Conservation (phyloP, 1,139 yeast genomes). For the Protomyces arabidopsidicola region DNA sequence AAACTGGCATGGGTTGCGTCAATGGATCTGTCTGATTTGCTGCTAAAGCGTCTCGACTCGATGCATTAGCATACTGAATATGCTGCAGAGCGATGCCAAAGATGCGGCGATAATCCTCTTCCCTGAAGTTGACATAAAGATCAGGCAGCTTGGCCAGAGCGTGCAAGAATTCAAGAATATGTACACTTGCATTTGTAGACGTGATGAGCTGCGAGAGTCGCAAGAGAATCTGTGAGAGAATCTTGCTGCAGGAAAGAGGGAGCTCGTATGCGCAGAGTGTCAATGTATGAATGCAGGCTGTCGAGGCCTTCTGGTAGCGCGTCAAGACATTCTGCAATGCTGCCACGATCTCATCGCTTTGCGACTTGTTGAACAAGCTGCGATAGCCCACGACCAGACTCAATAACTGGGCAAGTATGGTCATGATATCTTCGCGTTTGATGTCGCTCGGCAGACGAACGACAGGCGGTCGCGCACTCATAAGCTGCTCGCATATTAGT, state of each 20-base stretch:
- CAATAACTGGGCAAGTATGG: slow-evolving; percentile 52
- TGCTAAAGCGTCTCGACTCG: slow-evolving; percentile 36
- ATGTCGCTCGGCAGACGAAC: slow-evolving; percentile 49
- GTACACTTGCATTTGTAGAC: slow-evolving; percentile 63
- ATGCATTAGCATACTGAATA: slow-evolving; percentile 65
- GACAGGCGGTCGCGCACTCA: slow-evolving; percentile 26
- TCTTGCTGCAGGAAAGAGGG: slow-evolving; percentile 68
- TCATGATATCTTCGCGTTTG: slow-evolving; percentile 60
- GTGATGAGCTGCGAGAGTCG: slow-evolving; percentile 71
- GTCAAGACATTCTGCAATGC: slow-evolving; percentile 61
- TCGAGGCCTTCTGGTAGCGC: slow-evolving; percentile 74
- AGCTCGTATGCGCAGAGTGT: slow-evolving; percentile 76
- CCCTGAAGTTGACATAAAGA: slow-evolving; percentile 65
- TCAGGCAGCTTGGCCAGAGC: slow-evolving; percentile 64
- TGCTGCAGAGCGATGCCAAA: slow-evolving; percentile 80
- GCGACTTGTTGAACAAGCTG: slow-evolving; percentile 53
- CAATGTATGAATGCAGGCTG: slow-evolving; percentile 62
- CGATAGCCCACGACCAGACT: slow-evolving; percentile 65
- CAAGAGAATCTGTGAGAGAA: slow-evolving; percentile 58
- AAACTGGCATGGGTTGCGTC: slow-evolving; percentile 48
- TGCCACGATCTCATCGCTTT: slow-evolving; percentile 64
- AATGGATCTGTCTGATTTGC: slow-evolving; percentile 45
- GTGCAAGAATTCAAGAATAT: slow-evolving; percentile 68
- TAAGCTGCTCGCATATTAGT: slow-evolving; percentile 55
- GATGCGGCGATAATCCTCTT: slow-evolving; percentile 71